Percentiles rank a stretch among this genome's conserved stretches.
These are phyloP conservation scores for Dendrobium nobile DNA, from an alignment of 106 monocot species.

Conservation along the genomic window DNA sequence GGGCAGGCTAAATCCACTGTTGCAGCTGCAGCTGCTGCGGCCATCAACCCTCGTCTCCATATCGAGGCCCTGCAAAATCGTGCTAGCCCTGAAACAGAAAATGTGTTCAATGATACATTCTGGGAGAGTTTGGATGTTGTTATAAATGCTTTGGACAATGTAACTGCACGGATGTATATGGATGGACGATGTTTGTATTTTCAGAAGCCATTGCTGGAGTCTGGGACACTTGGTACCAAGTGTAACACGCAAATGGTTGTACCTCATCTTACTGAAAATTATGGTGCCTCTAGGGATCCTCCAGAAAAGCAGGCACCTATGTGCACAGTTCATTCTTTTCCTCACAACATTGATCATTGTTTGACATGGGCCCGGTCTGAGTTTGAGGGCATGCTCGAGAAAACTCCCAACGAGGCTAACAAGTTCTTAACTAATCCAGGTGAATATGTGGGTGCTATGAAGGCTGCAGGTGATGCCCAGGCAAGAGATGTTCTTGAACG, in stretches of 20 bases:
- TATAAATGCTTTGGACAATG: slow-evolving; percentile 93
- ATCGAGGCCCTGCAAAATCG: slow-evolving; percentile 92
- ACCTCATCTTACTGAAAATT: slow-evolving; percentile 94
- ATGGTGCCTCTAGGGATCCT: slow-evolving; percentile 33
- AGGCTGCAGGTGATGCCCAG: slow-evolving; percentile 77
- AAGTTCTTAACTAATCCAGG: slow-evolving; percentile 61
- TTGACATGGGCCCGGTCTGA: slow-evolving; percentile 93
- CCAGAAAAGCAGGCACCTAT: slow-evolving; percentile 94
- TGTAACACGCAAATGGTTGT: slow-evolving; percentile 97
- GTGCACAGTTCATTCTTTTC: slow-evolving; percentile 95
- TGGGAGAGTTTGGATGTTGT: slow-evolving; percentile 76
- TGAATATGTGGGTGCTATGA: slow-evolving; percentile 68
- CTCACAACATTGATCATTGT: slow-evolving; percentile 96
- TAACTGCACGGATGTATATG: slow-evolving; percentile 85
- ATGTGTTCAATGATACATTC: slow-evolving; percentile 86
- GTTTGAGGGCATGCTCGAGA: slow-evolving; percentile 89
- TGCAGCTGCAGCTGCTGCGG: slow-evolving; percentile 61
- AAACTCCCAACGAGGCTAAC: slow-evolving; percentile 87
- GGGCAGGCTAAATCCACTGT: slow-evolving; percentile 91
- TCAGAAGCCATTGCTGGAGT: slow-evolving; percentile 92
- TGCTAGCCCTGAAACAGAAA: slow-evolving; percentile 73
- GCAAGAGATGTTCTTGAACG: slow-evolving; percentile 79
- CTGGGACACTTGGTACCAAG: slow-evolving; percentile 82
- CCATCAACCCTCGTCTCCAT: slow-evolving; percentile 62
- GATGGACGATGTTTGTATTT: slow-evolving; percentile 76